Evolutionary conservation across 306 rosid species (phyloP).

Genomic region (Dalbergia cultrata): DNA sequence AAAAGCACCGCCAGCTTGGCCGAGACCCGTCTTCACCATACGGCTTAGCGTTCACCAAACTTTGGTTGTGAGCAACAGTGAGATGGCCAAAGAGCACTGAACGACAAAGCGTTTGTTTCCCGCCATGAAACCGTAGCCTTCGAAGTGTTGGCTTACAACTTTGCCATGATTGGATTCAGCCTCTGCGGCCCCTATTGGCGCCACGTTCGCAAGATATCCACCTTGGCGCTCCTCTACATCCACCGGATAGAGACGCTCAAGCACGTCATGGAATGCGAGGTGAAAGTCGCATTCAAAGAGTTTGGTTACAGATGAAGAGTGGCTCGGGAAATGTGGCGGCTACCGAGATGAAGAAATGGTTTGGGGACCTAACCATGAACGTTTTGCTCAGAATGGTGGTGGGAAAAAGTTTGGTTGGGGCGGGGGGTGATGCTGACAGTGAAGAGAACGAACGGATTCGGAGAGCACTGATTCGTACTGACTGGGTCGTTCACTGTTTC

Average conservation of each 20-base stretch:
- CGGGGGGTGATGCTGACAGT: background rate
- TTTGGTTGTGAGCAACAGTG: conserved; percentile 37
- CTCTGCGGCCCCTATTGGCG: conserved; percentile 60
- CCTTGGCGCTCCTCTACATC: conserved; percentile 30
- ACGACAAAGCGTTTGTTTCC: conserved; percentile 41
- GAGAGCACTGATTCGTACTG: conserved; percentile 13
- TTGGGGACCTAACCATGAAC: conserved; percentile 35
- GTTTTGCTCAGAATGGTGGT: conserved; percentile 36
- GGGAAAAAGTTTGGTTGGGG: conserved; percentile 37
- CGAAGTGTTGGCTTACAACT: conserved; percentile 42
- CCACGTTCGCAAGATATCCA: conserved; percentile 47
- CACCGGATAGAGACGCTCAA: conserved; percentile 37
- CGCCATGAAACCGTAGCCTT: conserved; percentile 43
- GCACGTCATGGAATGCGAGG: conserved; percentile 40
- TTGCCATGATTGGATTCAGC: conserved; percentile 36
- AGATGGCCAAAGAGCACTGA: conserved; percentile 51
- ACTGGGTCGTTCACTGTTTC: conserved; percentile 19
- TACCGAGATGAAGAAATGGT: conserved; percentile 58
- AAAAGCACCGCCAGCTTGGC: conserved; percentile 46
- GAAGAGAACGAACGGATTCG: conserved; percentile 27
- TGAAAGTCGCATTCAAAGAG: conserved; percentile 28
- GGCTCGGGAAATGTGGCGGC: background rate
- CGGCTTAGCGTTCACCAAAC: conserved; percentile 37
- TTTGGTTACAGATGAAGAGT: background rate
- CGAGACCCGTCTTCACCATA: conserved; percentile 42